Base-by-base conservation (phyloP, 257 asterid species). In the Penstemon barbatus region DNA sequence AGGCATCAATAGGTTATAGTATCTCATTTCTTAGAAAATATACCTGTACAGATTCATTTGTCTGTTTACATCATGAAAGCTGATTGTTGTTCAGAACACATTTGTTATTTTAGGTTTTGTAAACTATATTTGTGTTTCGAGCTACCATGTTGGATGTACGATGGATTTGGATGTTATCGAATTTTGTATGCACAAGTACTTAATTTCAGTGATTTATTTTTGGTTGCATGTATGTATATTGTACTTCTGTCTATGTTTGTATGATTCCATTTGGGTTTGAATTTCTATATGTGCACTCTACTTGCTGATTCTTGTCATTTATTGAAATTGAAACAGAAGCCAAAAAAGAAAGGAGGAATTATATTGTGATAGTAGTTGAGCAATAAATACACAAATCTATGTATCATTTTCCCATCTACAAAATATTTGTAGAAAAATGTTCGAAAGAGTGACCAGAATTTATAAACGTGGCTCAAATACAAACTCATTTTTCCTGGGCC, bases 41-140 rank as follows among this genome's bases (percentile, higher is more conserved):
- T 60, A 82, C 64, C 41, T 79, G 86, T 82, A 82, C 77, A 76
- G 76, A 49, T 76, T 55, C 70, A 58, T 68, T 70, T 61, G 68
- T 39, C 57, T 15, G n/a, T 72, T 54, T 42, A 10, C 65, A 41
- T 54, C 52, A 56, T 11, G 33, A 55, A 44, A 57, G 15, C 54
- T 61, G 58, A n/a, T 55, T 75, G 68, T 69, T 57, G 37, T 48
- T 54, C 38, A 48, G 71, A 51, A 60, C 44, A 61, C 66, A 5
- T 5, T 44, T 69, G 54, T 71, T 38, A 12, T 65, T 64, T 50
- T 40, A 53, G 45, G 9, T 62, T 25, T 72, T 70, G 72, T 61
- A 41, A 68, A 64, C 70, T 67, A 13, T 52, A 3, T 60, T 59
- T 68, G 74, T 67, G 77, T 62, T 60, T 57, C 46, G 6, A 63